phyloP scores from a whole-genome alignment of 1,139 yeast species.

The Hanseniaspora sp. region DNA sequence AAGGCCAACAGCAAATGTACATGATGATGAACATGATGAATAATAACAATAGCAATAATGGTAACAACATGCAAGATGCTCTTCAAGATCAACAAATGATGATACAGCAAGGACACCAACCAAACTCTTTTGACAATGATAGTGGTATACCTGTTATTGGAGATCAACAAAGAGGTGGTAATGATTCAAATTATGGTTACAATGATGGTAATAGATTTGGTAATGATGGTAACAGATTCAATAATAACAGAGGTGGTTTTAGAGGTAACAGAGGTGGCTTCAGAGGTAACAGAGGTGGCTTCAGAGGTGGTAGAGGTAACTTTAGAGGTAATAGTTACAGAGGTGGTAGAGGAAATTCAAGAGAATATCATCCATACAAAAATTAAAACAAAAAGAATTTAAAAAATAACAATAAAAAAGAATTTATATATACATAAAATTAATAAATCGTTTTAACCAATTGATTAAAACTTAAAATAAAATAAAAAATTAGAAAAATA shows the following conservation, averaged over 20 bases:
- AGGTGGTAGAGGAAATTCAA: slow-evolving; percentile 27
- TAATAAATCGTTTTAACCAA: background rate
- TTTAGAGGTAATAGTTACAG: slow-evolving; percentile 22
- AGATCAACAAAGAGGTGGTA: slow-evolving; percentile 20
- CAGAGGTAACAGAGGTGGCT: slow-evolving; percentile 16
- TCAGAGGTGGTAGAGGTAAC: slow-evolving; percentile 17
- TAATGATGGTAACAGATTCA: slow-evolving; percentile 17
- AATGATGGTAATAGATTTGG: slow-evolving; percentile 18
- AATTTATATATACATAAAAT: background rate
- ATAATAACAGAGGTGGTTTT: background rate
- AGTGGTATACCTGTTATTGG: slow-evolving; percentile 27
- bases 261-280: slow-evolving; percentile 18
- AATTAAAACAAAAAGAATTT: too few relatives aligned
- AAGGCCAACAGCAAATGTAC: slow-evolving; percentile 19
- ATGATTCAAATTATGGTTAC: slow-evolving; percentile 18
- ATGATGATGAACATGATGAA: slow-evolving; percentile 12
- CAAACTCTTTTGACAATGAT: background rate
- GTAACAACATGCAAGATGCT: slow-evolving; percentile 15
- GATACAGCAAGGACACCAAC: background rate
- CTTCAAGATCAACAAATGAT: background rate
- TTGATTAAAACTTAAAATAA: background rate
- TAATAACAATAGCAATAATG: slow-evolving; percentile 16
- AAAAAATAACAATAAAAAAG: too few relatives aligned
- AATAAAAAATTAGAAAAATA: background rate
- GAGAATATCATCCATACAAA: slow-evolving; percentile 29